These are phyloP conservation scores for Ceratobasidium sp. DNA, from an alignment of 1,284 basidiomycete species.

Conservation along the genomic window DNA sequence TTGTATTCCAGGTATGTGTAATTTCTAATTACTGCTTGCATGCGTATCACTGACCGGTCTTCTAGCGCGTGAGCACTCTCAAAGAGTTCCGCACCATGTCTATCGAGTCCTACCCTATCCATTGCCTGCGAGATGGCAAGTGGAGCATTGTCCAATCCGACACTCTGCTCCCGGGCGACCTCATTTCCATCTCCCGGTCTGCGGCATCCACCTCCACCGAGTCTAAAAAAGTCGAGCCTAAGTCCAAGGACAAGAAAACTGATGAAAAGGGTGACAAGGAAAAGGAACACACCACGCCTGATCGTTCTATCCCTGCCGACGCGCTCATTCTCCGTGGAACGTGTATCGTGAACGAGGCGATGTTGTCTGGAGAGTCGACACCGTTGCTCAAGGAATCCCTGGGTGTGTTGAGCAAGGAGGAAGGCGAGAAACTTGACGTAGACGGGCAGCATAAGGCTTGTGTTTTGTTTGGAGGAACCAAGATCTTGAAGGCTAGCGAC, in stretches of 20 bases:
- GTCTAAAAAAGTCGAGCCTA: slow-evolving; percentile 24
- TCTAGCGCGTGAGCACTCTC: slow-evolving; percentile 85
- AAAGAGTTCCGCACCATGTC: slow-evolving; percentile 97
- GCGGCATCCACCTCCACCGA: slow-evolving; percentile 25
- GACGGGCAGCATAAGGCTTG: slow-evolving; percentile 88
- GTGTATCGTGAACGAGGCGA: slow-evolving; percentile 96
- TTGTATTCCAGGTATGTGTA: slow-evolving; percentile 88
- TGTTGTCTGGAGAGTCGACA: slow-evolving; percentile 97
- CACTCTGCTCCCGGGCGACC: slow-evolving; percentile 88
- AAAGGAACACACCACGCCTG: slow-evolving; percentile 31
- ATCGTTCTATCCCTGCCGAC: slow-evolving; percentile 84
- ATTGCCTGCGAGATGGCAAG: slow-evolving; percentile 81
- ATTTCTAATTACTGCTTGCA: background rate
- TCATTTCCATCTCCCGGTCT: slow-evolving; percentile 74
- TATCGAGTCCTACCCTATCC: slow-evolving; percentile 87
- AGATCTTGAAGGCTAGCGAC: slow-evolving; percentile 85
- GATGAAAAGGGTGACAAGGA: slow-evolving; percentile 26
- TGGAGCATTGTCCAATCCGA: slow-evolving; percentile 87
- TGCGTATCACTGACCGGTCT: background rate
- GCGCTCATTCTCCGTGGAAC: slow-evolving; percentile 89
- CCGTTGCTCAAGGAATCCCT: slow-evolving; percentile 94
- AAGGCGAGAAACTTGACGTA: slow-evolving; percentile 81
- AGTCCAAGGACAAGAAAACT: slow-evolving; percentile 35
- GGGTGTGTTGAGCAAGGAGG: slow-evolving; percentile 76
- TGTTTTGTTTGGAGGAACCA: slow-evolving; percentile 95